Conservation (phyloP, 2,329 filamentous ascomycete genomes). For the Calonectria hawksworthii region DNA sequence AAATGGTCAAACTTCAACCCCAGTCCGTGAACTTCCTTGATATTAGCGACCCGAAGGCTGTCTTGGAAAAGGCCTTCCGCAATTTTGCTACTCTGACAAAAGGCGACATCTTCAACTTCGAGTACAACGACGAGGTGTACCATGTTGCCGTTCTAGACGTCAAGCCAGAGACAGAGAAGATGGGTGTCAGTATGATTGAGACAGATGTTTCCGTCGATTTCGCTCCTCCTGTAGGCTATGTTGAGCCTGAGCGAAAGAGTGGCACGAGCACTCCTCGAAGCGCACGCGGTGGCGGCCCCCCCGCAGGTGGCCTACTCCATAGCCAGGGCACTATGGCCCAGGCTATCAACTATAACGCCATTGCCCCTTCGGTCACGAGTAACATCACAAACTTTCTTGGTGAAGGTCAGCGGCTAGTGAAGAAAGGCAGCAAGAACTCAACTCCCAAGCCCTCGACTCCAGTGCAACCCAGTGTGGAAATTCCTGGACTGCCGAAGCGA, state of each 20-base stretch:
- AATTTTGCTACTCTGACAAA: slow-evolving; percentile 95
- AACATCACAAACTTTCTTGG: slow-evolving; percentile 84
- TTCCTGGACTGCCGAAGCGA: slow-evolving; percentile 51
- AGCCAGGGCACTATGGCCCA: slow-evolving; percentile 95
- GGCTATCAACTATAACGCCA: slow-evolving; percentile 95
- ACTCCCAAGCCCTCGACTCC: slow-evolving; percentile 80
- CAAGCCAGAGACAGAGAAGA: slow-evolving; percentile 86
- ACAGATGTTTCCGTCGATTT: slow-evolving; percentile 98
- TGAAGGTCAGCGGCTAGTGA: slow-evolving; percentile 87
- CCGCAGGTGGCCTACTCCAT: slow-evolving; percentile 82
- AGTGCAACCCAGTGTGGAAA: slow-evolving; percentile 57
- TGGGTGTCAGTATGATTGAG: slow-evolving; percentile 94
- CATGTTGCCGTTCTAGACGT: slow-evolving; percentile 94
- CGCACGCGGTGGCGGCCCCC: slow-evolving; percentile 70
- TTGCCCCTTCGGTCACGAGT: slow-evolving; percentile 82
- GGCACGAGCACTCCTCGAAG: slow-evolving; percentile 91
- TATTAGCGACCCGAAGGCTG: slow-evolving; percentile 96
- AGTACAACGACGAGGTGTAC: slow-evolving; percentile 95
- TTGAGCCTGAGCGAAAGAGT: slow-evolving; percentile 83
- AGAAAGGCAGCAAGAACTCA: slow-evolving; percentile 79
- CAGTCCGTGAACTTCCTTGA: slow-evolving; percentile 95
- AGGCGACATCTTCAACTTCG: slow-evolving; percentile 95
- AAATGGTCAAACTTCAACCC: slow-evolving; percentile 95
- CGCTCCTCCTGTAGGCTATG: slow-evolving; percentile 92
- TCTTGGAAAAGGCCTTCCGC: slow-evolving; percentile 95